Evolutionary conservation across 2,329 filamentous ascomycete genomes (phyloP).

Genomic region (Aspergillus melleus): DNA sequence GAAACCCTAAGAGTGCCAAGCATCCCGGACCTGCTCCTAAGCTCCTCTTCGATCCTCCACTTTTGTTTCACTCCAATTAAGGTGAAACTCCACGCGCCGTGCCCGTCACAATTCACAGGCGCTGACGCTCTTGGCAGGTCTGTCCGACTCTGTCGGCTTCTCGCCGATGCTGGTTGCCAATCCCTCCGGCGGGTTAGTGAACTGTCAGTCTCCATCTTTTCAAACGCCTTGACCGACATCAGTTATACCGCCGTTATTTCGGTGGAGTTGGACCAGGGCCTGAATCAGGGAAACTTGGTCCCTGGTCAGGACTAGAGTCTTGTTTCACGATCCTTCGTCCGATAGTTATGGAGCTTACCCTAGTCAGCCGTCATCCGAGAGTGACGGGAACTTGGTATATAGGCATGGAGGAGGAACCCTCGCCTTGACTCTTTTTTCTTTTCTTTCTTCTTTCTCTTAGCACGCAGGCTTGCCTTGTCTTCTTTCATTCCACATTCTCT

Average conservation of each 20-base stretch:
- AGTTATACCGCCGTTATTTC: conserved; percentile 1
- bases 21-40: conserved; percentile 10
- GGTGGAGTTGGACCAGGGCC: conserved; percentile 12
- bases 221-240: background rate
- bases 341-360: conserved; percentile 4
- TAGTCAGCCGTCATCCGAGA: background rate
- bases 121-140: background rate
- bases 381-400: conserved; percentile 13
- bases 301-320: background rate
- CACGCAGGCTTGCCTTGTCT: conserved; percentile 20
- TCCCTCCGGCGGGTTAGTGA: background rate
- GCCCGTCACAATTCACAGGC: conserved; percentile 10
- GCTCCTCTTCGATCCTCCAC: conserved; percentile 9
- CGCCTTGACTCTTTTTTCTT: background rate
- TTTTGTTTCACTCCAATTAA: conserved; percentile 21
- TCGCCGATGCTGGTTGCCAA: background rate
- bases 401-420: conserved; percentile 7
- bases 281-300: conserved; percentile 1
- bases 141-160: background rate
- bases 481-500: conserved; percentile 18
- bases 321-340: conserved; percentile 15
- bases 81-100: conserved; percentile 18
- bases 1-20: conserved; percentile 22
- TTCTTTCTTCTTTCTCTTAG: conserved; percentile 8
- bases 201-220: conserved; percentile 1